Evolutionary conservation across 2,329 filamentous ascomycete genomes (phyloP).

Genomic region (Hirsutella thompsonii): DNA sequence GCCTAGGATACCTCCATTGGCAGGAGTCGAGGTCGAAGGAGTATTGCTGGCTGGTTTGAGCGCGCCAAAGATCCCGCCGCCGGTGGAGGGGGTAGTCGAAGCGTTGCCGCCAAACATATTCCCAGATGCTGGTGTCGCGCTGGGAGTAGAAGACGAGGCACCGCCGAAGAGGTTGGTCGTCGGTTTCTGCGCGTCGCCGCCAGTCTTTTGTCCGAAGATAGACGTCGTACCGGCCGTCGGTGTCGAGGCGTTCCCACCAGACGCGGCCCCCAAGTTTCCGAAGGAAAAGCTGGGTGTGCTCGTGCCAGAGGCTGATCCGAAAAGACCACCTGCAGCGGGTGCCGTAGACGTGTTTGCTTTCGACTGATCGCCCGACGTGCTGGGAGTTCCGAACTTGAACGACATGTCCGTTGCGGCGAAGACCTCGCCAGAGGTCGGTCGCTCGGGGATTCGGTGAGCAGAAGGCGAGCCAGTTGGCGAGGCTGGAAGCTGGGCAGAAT

Average conservation of each 20-base stretch:
- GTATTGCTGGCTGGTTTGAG: slow-evolving; percentile 4
- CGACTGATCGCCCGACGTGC: slow-evolving; percentile 19
- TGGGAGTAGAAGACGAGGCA: slow-evolving; percentile 1
- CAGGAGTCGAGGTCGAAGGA: slow-evolving; percentile 7
- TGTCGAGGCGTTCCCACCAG: slow-evolving; percentile 14
- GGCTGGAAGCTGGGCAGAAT: background rate
- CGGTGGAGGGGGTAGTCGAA: slow-evolving; percentile 1
- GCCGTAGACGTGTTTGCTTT: slow-evolving; percentile 21
- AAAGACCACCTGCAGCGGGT: slow-evolving; percentile 26
- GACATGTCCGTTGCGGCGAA: slow-evolving; percentile 20
- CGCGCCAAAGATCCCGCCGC: slow-evolving; percentile 7
- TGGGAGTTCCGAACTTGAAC: slow-evolving; percentile 23
- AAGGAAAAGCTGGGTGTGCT: slow-evolving; percentile 28
- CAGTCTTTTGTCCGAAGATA: slow-evolving; percentile 20
- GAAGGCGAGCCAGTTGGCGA: background rate
- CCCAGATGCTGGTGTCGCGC: slow-evolving; percentile 7
- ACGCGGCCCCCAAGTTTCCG: slow-evolving; percentile 13
- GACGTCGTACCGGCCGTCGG: slow-evolving; percentile 13
- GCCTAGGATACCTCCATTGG: slow-evolving; percentile 11
- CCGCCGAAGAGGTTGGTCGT: slow-evolving; percentile 18
- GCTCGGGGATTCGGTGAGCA: background rate
- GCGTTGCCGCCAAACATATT: slow-evolving; percentile 8
- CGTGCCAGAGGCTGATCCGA: slow-evolving; percentile 19
- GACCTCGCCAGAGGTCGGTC: background rate
- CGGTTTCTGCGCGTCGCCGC: slow-evolving; percentile 14